Evolutionary conservation across 169 alveolate species (phyloP).

Genomic region (Eimeria acervulina): DNA sequence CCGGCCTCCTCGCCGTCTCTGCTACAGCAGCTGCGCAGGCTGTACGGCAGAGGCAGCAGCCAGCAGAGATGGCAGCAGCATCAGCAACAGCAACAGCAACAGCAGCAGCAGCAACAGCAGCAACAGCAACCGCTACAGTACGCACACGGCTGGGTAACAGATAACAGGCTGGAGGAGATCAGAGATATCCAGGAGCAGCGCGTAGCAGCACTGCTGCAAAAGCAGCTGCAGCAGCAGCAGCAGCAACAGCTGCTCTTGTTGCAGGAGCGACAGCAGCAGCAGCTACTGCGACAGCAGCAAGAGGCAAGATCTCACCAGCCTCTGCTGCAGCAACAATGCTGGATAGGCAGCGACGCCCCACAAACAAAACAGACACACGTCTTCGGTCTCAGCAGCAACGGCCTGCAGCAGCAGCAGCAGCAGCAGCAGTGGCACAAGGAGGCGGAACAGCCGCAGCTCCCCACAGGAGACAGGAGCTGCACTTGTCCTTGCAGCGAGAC

Average conservation of each 20-base stretch:
- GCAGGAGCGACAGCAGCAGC: constrained; percentile 16
- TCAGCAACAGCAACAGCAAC: neutral
- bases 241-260: constrained; percentile 31
- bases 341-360: no score
- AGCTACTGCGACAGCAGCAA: neutral
- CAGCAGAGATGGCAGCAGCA: neutral
- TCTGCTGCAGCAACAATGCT: neutral
- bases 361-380: no score
- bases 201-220: constrained; percentile 36
- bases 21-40: constrained; percentile 43
- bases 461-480: constrained; percentile 15
- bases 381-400: no score
- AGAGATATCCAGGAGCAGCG: constrained; percentile 37
- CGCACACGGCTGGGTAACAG: neutral
- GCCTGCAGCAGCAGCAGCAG: constrained; percentile 43
- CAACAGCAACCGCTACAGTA: neutral
- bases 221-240: constrained; percentile 24
- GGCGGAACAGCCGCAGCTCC: constrained; percentile 14
- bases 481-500: no score
- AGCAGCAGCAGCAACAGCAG: neutral
- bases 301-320: neutral
- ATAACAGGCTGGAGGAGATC: neutral
- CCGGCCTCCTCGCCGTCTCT: neutral
- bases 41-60: constrained; percentile 34
- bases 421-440: constrained; percentile 16